Evolutionary conservation across 345 rosid genomes (phyloP), one percentile per base, ranked within the genome.

Genomic region (Isatis tinctoria): DNA sequence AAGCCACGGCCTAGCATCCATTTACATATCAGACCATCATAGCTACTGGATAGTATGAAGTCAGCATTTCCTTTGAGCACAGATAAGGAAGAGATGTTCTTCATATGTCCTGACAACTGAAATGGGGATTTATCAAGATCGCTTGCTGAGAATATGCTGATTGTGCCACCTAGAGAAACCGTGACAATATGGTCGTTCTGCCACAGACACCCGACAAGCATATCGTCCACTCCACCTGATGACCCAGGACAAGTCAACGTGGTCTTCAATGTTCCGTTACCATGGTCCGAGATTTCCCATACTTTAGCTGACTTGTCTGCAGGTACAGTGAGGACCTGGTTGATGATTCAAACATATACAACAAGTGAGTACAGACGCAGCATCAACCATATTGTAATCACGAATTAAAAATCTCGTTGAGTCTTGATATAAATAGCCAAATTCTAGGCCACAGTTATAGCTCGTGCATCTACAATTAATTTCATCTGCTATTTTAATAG

Each of bases 141-240:
- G 35, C 81, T 79, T 26, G 92, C 87, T 36, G 92, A 83, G 81
- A 87, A 94, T 59, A 91, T 67, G 74, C 87, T 94, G 43, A 91
- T 79, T 63, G 86, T 88, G 14, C 97, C 97, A 61, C 98, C 97
- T 24, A 94, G 97, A 72, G 98, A 94, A 75, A 94, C 88, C 10
- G 88, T 86, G 77, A 94, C 96, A 58, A 90, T 85, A 81, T 91
- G 85, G 78, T 87, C 86, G 74, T 90, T 88, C 78, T 85, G 95
- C 97, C 98, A 94, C 47, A 91, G 91, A 78, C 98, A 90, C 68
- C 98, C 95, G 20, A 94, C 96, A 45, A 94, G 84, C 98, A 94
- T 94, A 74, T 90, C 98, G 49, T 94, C 93, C 56, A 94, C 84
- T 71, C 96, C 96, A 14, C 96, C 96, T 2, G 87, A 84, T 68